phyloP scores from a whole-genome alignment of 257 asterid genomes.

The Fraxinus americana region DNA sequence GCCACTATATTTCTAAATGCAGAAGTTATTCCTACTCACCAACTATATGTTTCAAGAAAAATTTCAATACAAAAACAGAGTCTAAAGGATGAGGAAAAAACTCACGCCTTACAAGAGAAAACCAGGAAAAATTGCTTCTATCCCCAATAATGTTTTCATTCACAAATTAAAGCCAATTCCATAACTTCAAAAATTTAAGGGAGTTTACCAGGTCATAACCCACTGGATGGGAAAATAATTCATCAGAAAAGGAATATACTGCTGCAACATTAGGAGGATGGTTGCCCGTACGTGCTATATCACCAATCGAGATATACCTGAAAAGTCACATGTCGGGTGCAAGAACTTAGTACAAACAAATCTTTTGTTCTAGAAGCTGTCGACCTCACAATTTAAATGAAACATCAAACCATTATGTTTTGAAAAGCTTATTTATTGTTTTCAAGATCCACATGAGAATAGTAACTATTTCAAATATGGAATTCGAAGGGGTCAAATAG shows the following conservation, averaged over 20 bases:
- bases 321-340: constrained; percentile 3
- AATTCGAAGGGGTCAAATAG: no score
- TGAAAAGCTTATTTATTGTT: not conserved
- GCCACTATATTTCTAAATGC: not conserved
- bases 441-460: not conserved
- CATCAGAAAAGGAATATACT: constrained; percentile 57
- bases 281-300: constrained; percentile 76
- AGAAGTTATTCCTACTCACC: not conserved
- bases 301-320: constrained; percentile 89
- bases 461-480: not conserved
- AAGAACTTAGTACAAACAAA: not conserved
- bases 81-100: not conserved
- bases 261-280: constrained; percentile 95
- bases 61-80: not conserved
- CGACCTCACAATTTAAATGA: not conserved
- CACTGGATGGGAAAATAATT: constrained; percentile 62
- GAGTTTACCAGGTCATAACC: constrained; percentile 89
- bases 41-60: not conserved
- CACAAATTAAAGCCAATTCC: not conserved
- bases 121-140: not conserved
- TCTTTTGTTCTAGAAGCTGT: not conserved
- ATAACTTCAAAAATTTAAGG: not conserved
- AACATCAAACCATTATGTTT: not conserved
- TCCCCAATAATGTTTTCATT: constrained; percentile 2
- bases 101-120: not conserved